Conservation (phyloP, 176 grass and related monocot genomes). For the Cenchrus fungigraminus region DNA sequence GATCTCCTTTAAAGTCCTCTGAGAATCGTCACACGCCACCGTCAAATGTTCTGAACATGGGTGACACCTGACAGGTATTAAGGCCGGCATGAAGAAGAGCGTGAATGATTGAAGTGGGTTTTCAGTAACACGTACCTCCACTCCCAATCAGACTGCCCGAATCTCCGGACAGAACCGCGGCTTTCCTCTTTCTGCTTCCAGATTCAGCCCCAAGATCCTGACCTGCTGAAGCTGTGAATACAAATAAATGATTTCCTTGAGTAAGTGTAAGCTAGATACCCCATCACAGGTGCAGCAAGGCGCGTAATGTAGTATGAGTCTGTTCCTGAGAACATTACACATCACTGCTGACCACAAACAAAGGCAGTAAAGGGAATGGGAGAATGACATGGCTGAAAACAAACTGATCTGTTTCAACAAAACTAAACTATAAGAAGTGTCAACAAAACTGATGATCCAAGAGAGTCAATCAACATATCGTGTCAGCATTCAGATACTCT, state of each 20-base stretch:
- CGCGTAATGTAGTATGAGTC: background rate
- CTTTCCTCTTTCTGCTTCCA: slow-evolving; percentile 8
- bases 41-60: background rate
- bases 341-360: background rate
- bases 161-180: background rate
- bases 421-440: no score
- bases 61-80: background rate
- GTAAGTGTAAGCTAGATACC: background rate
- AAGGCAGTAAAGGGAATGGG: background rate
- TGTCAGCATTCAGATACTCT: no score
- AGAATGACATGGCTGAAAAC: no score
- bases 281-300: background rate
- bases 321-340: background rate
- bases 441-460: no score
- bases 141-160: background rate
- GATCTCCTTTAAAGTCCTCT: background rate
- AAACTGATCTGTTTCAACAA: no score
- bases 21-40: background rate
- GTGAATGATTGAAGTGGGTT: background rate
- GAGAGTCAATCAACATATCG: no score
- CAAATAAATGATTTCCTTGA: background rate
- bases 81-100: background rate
- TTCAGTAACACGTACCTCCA: background rate
- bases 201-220: background rate
- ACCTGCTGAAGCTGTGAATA: background rate